Conservation (phyloP, 805 yeast species). For the Saccharomycopsis microspora region DNA sequence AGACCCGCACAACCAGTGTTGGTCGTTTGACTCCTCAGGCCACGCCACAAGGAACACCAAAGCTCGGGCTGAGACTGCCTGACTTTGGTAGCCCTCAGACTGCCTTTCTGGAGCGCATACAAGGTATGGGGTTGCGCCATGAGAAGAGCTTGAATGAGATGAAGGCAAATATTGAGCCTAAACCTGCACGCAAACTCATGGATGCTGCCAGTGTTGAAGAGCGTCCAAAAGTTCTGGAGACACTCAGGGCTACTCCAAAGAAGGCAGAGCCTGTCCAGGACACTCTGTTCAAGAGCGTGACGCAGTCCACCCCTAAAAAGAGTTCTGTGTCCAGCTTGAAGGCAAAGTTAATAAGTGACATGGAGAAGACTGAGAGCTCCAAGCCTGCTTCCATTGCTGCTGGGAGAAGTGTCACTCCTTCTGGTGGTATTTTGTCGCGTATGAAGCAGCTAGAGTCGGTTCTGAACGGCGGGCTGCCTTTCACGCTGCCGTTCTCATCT, state of each 20-base stretch:
- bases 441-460: conserved; percentile 23
- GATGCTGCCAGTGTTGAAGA: not conserved
- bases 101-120: not conserved
- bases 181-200: not conserved
- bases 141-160: no score
- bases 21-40: not conserved
- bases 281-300: no score
- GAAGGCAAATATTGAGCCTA: not conserved
- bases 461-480: conserved; percentile 14
- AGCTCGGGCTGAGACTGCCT: not conserved
- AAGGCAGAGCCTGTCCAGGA: no score
- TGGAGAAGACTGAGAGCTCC: not conserved
- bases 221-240: not conserved
- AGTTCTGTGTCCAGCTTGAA: conserved; percentile 4
- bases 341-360: conserved; percentile 2
- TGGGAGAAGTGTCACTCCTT: conserved; percentile 6
- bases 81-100: not conserved
- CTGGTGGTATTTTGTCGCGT: conserved; percentile 21
- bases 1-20: not conserved
- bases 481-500: conserved; percentile 1
- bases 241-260: no score
- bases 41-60: not conserved
- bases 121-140: no score
- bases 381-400: not conserved
- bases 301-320: conserved; percentile 12